phyloP scores from a whole-genome alignment of 192 early-diverging fungal species.

The Coemansia sp. region DNA sequence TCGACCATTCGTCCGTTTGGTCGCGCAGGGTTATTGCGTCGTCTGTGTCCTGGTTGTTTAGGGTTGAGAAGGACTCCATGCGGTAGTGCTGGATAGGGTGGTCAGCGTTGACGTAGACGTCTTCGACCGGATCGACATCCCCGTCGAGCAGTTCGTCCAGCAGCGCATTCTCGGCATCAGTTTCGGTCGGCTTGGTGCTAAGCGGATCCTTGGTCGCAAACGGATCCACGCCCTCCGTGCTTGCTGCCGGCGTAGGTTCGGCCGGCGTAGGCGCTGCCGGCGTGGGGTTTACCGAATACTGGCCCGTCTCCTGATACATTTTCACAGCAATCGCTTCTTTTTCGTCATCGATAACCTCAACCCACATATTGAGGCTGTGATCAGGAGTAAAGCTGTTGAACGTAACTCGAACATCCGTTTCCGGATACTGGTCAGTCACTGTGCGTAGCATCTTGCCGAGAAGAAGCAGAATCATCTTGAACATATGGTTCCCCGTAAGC shows the following conservation, averaged over 20 bases:
- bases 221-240: conserved; percentile 10
- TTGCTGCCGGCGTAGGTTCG: not conserved
- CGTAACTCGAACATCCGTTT: conserved; percentile 59
- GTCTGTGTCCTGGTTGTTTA: conserved; percentile 37
- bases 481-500: conserved; percentile 68
- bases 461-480: conserved; percentile 62
- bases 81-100: conserved; percentile 43
- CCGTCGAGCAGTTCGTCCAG: conserved; percentile 15
- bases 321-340: conserved; percentile 28
- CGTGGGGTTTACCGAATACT: conserved; percentile 5
- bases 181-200: not conserved
- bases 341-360: conserved; percentile 56
- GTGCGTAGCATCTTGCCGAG: conserved; percentile 66
- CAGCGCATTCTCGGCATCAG: not conserved
- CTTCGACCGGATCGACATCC: conserved; percentile 30
- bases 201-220: conserved; percentile 30
- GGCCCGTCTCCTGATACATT: conserved; percentile 33
- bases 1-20: conserved; percentile 33
- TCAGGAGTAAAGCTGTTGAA: conserved; percentile 44
- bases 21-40: conserved; percentile 42
- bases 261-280: not conserved
- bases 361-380: conserved; percentile 51
- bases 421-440: conserved; percentile 59
- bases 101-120: conserved; percentile 43
- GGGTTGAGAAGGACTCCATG: conserved; percentile 43